Conservation (phyloP, 176 grass and related monocot genomes). For the Eragrostis nindensis region DNA sequence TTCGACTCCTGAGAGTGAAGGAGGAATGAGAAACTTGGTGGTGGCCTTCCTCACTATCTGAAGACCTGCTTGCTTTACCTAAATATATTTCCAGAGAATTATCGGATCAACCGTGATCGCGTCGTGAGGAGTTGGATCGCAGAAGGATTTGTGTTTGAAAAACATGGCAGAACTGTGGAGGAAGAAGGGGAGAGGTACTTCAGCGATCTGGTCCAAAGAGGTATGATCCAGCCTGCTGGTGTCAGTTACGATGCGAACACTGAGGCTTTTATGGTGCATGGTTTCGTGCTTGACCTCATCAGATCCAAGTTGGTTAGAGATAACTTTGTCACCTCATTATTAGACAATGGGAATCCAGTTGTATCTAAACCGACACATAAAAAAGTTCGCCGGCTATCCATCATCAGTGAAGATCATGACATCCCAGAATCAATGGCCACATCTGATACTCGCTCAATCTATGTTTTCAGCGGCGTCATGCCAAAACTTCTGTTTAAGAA, state of each 20-base stretch:
- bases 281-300: neutral
- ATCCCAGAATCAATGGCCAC: neutral
- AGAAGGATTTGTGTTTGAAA: neutral
- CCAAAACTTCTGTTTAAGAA: neutral
- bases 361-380: neutral
- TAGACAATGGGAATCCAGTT: neutral
- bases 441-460: neutral
- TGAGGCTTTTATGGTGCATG: neutral
- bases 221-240: neutral
- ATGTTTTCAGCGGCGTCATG: neutral
- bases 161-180: neutral
- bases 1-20: neutral
- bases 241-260: neutral
- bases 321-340: neutral
- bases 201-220: neutral
- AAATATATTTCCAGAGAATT: neutral
- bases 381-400: neutral
- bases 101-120: neutral
- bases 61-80: neutral
- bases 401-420: neutral
- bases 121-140: slow-evolving; percentile 10
- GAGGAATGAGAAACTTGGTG: neutral
- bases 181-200: neutral
- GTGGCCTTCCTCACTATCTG: neutral
- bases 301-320: neutral